phyloP scores from a whole-genome alignment of 345 rosid species.

The Brassica juncea region DNA sequence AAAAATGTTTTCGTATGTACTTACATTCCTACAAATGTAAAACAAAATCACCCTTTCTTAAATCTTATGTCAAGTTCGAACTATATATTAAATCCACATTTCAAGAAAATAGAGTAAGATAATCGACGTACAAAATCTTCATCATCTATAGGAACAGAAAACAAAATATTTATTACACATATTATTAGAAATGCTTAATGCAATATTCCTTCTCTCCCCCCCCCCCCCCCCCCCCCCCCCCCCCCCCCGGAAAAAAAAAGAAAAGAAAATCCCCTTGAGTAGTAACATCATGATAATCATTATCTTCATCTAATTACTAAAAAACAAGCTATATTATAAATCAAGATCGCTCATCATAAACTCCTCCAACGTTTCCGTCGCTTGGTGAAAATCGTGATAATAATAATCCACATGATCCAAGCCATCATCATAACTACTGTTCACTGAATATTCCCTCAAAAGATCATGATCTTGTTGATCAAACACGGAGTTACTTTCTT shows the following conservation, averaged over 20 bases:
- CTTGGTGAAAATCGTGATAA: constrained; percentile 28
- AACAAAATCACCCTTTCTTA: background rate
- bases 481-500: constrained; percentile 15
- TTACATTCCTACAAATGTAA: background rate
- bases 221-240: background rate
- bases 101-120: background rate
- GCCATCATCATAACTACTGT: constrained; percentile 29
- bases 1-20: background rate
- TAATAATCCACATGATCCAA: constrained; percentile 31
- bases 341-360: constrained; percentile 43
- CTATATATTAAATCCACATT: background rate
- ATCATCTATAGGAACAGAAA: background rate
- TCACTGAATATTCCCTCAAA: constrained; percentile 30
- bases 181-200: background rate
- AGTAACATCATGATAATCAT: constrained; percentile 3
- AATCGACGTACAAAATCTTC: background rate
- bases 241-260: too few species aligned
- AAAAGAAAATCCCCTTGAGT: background rate
- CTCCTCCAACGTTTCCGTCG: constrained; percentile 36
- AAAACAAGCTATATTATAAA: constrained; percentile 17
- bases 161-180: constrained; percentile 5
- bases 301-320: constrained; percentile 24
- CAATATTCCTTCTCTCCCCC: background rate
- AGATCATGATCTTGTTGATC: constrained; percentile 28
- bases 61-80: background rate